Evolutionary conservation across 2,329 filamentous ascomycete genomes (phyloP), one percentile per base, ranked within the genome.

Genomic region (Xylariaceae sp.): DNA sequence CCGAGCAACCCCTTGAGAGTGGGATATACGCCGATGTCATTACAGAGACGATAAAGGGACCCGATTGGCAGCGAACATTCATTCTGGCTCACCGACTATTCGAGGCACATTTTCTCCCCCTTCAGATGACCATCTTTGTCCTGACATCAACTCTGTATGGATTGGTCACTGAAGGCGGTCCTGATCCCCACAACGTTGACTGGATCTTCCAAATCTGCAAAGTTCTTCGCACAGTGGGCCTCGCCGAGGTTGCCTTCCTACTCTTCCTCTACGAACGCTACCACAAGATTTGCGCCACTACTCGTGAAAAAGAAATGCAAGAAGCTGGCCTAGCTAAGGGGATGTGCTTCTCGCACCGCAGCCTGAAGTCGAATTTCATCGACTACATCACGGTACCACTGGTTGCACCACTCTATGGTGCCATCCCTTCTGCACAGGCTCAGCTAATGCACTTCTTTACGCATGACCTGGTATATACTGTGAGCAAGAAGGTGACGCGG

Each of bases 371-470:
- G 55, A 85, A 86, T 64, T 75, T 78, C 46, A 61, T 81, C 42
- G 86, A 89, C 68, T 86, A 87, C 55, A 62, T 83, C 52, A 75
- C 84, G 63, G 84, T 88, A 19, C 86, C 86, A 0, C 65, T 89
- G 10, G 83, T 87, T 10, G 86, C 85, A 5, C 84, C 85, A 1
- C 60, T 89, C 2, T 89, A 84, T 60, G 86, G 86, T 16, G 79
- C 84, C 0, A 79, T 89, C 16, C 87, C 87, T 0, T 82, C 83
- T 41, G 75, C 84, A 5, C 84, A 89, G 57, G 87, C 87, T 2
- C 81, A 87, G 57, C 69, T 89, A 49, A 81, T 77, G 63, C 87
- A 90, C 65, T 82, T 89, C 63, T 89, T 84, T 79, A 88, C 83
- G 0, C 73, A 85, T 33, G 76, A 87, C 50, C 66, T 90, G 59